Percentiles rank a stretch among this genome's conserved stretches.
phyloP scores from a whole-genome alignment of 1,284 basidiomycete species.

The Fomitopsis betulina region DNA sequence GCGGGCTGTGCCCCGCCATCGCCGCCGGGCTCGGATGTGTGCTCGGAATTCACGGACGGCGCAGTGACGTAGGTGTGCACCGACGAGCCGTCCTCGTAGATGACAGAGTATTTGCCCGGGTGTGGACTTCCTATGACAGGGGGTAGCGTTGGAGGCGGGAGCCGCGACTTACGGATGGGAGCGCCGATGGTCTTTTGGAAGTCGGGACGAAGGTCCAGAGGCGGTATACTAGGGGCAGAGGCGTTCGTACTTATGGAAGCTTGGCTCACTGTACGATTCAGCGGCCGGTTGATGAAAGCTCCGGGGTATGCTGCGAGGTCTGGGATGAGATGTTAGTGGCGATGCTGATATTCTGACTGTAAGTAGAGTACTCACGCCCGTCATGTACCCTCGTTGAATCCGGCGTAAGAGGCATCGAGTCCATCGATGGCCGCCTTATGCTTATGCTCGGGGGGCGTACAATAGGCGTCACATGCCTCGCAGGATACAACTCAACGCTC shows the following conservation, averaged over 20 bases:
- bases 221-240: constrained; percentile 43
- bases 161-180: constrained; percentile 29
- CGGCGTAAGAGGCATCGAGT: constrained; percentile 27
- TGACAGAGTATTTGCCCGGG: constrained; percentile 25
- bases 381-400: constrained; percentile 23
- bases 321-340: background rate
- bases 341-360: too few species aligned
- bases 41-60: constrained; percentile 30
- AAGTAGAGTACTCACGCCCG: constrained; percentile 8
- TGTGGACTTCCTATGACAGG: constrained; percentile 23
- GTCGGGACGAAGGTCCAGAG: constrained; percentile 50
- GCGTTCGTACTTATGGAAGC: constrained; percentile 48
- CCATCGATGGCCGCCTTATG: constrained; percentile 18
- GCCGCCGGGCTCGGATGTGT: constrained; percentile 10
- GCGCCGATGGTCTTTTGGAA: constrained; percentile 42
- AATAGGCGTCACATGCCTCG: constrained; percentile 25
- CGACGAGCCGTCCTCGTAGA: constrained; percentile 38
- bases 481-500: background rate
- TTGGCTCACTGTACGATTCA: constrained; percentile 52
- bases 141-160: constrained; percentile 21
- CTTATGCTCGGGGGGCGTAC: constrained; percentile 18
- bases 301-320: constrained; percentile 6
- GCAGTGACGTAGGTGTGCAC: constrained; percentile 56
- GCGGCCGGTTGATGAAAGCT: constrained; percentile 50
- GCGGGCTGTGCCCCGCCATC: background rate